A percentile compares a stretch with the other conserved stretches of the same genome.
Evolutionary conservation across 1,139 yeast genomes (phyloP).

Genomic region (Sporopachydermia cereana): DNA sequence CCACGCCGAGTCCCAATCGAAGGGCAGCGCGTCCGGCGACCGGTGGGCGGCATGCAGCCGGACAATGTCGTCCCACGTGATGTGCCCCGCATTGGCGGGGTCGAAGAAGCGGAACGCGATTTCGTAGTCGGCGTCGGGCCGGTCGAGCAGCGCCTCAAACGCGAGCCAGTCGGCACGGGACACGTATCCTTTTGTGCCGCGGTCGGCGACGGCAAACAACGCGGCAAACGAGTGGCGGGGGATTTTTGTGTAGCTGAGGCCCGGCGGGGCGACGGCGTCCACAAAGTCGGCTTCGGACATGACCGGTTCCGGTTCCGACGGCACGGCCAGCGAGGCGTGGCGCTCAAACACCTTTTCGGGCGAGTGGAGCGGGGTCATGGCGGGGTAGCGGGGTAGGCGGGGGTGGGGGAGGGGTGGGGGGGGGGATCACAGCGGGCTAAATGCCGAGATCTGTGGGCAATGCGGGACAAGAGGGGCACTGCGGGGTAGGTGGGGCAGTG

Average conservation of each 20-base stretch:
- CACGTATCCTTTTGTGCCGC: conserved; percentile 21
- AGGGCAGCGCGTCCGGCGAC: conserved; percentile 26
- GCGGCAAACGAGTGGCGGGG: conserved; percentile 31
- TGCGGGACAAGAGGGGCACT: no score
- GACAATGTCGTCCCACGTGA: conserved; percentile 29
- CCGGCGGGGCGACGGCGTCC: conserved; percentile 30
- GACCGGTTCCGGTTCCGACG: conserved; percentile 31
- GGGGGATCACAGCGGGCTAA: no score
- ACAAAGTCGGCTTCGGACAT: conserved; percentile 34
- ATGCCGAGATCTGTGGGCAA: no score
- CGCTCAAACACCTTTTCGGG: not conserved
- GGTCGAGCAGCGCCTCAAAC: conserved; percentile 27
- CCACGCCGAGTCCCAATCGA: conserved; percentile 34
- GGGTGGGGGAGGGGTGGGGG: no score
- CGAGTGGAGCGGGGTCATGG: not conserved
- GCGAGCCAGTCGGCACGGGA: conserved; percentile 29
- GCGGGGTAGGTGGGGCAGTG: no score
- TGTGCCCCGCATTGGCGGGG: conserved; percentile 26
- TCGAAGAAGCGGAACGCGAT: conserved; percentile 33
- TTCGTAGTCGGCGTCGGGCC: conserved; percentile 37
- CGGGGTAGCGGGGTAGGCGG: no score
- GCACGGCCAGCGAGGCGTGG: not conserved
- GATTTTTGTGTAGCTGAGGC: conserved; percentile 31
- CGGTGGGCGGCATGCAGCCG: conserved; percentile 25
- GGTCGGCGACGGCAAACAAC: conserved; percentile 32